Percentiles rank a stretch among this genome's conserved stretches.
phyloP scores from a whole-genome alignment of 2,329 filamentous ascomycete genomes.

The Lachnellula arida region DNA sequence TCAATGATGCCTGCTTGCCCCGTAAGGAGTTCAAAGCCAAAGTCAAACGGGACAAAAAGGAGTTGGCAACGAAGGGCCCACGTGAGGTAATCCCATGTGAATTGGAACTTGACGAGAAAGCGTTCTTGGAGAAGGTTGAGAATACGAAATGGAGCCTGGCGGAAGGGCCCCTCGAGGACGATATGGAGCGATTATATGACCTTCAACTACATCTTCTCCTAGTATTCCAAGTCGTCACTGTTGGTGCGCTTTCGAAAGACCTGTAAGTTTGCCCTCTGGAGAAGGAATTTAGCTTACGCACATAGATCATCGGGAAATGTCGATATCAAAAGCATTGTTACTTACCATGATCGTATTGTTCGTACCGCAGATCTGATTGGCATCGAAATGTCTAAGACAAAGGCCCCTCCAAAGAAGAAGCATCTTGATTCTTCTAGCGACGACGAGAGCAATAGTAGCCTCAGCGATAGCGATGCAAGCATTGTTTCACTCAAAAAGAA shows the following conservation, averaged over 20 bases:
- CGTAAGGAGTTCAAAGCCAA: constrained; percentile 13
- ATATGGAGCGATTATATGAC: constrained; percentile 15
- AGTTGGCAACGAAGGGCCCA: not conserved
- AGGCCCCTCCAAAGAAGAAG: not conserved
- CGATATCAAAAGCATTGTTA: constrained; percentile 21
- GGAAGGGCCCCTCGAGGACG: not conserved
- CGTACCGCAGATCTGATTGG: constrained; percentile 19
- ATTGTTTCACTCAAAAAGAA: constrained; percentile 1
- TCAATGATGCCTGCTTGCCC: constrained; percentile 10
- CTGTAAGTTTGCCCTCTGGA: constrained; percentile 11
- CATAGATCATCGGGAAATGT: constrained; percentile 17
- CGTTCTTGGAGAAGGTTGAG: constrained; percentile 18
- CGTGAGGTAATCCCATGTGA: not conserved
- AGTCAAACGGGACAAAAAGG: constrained; percentile 10
- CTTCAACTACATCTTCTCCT: constrained; percentile 24
- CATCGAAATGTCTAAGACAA: constrained; percentile 6
- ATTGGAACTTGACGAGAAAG: constrained; percentile 15
- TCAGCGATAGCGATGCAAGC: constrained; percentile 8
- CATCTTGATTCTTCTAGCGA: not conserved
- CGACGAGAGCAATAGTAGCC: constrained; percentile 3
- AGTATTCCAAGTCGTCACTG: constrained; percentile 21
- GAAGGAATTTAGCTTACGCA: not conserved
- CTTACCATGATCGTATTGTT: constrained; percentile 19
- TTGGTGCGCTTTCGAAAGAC: constrained; percentile 17
- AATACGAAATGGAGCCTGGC: constrained; percentile 12